A percentile compares a stretch with the other conserved stretches of the same genome.
These are phyloP conservation scores for Microsporum canis DNA, from an alignment of 2,329 filamentous ascomycete species.

Conservation along the genomic window DNA sequence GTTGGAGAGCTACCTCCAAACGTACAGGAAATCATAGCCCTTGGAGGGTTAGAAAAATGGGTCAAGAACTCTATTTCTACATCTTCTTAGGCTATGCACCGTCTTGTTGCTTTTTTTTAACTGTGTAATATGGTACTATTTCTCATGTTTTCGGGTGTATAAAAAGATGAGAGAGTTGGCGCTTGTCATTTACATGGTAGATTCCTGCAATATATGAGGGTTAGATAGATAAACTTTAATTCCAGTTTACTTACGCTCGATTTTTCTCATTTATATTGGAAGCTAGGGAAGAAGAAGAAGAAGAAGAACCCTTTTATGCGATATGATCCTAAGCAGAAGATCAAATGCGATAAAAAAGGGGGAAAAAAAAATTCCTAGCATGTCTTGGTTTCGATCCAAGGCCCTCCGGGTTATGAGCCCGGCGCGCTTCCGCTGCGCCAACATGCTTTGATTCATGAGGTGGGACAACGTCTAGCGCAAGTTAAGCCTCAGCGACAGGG, in stretches of 20 bases:
- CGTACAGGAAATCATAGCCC: slow-evolving; percentile 73
- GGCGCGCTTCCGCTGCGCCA: slow-evolving; percentile 29
- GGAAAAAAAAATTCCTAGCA: slow-evolving; percentile 12
- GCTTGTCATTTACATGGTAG: background rate
- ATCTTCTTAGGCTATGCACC: background rate
- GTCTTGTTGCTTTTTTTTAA: background rate
- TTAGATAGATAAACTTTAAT: background rate
- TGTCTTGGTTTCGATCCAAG: slow-evolving; percentile 18
- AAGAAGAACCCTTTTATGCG: background rate
- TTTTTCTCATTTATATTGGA: background rate
- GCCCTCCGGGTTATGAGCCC: slow-evolving; percentile 32
- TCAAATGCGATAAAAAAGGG: background rate
- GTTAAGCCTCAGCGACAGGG: background rate
- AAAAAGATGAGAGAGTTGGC: background rate
- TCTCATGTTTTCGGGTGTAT: background rate
- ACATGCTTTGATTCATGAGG: slow-evolving; percentile 15
- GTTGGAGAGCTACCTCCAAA: slow-evolving; percentile 75
- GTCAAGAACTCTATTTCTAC: slow-evolving; percentile 55
- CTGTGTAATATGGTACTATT: background rate
- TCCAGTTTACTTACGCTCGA: background rate
- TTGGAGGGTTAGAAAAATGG: slow-evolving; percentile 71
- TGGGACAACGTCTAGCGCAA: background rate
- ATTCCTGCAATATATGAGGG: background rate
- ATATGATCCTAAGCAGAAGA: background rate
- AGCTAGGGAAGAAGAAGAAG: background rate